Conservation (phyloP, 495 filamentous ascomycete species). For the Talaromyces nanjingensis region DNA sequence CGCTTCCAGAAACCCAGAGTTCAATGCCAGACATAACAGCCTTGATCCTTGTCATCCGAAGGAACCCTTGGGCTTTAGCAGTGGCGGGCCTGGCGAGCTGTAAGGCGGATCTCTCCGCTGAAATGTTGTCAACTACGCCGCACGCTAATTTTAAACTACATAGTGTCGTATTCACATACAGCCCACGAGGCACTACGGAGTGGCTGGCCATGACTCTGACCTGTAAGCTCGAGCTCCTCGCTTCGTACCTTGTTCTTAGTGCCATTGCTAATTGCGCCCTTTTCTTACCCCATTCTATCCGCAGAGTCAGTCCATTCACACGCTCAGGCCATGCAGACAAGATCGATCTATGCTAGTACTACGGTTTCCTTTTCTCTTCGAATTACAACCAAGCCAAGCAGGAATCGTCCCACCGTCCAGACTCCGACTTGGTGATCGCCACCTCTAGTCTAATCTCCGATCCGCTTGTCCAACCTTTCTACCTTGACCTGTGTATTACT, state of each 20-base stretch:
- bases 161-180: neutral
- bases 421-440: slow-evolving; percentile 4
- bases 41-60: neutral
- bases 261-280: slow-evolving; percentile 3
- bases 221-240: neutral
- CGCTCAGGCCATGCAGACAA: neutral
- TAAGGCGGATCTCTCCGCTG: neutral
- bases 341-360: slow-evolving; percentile 4
- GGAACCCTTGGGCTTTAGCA: neutral
- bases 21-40: neutral
- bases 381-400: neutral
- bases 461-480: slow-evolving; percentile 4
- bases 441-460: slow-evolving; percentile 3
- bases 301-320: neutral
- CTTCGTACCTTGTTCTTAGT: slow-evolving; percentile 5
- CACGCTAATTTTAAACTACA: slow-evolving; percentile 4
- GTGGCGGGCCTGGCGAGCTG: neutral
- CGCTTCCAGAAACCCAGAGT: slow-evolving; percentile 2
- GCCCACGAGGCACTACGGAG: neutral
- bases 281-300: neutral
- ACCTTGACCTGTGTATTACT: neutral
- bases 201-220: neutral
- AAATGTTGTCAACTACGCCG: neutral
- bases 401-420: neutral
- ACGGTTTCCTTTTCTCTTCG: neutral